Evolutionary conservation across 2,329 filamentous ascomycete species (phyloP).

Genomic region (Fusarium nisikadoi): DNA sequence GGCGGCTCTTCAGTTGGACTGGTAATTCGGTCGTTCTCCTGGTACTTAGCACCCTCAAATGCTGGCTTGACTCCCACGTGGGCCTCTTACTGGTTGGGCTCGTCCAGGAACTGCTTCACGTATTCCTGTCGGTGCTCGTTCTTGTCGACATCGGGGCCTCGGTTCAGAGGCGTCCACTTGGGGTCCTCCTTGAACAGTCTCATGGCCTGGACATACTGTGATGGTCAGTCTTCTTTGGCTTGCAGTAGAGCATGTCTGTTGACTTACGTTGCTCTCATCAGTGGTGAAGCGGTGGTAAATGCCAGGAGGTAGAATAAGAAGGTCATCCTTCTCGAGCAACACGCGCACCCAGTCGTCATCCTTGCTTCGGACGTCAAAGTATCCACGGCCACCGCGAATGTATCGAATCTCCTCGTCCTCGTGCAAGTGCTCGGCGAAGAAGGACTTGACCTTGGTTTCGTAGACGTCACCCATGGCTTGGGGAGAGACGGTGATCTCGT

Average conservation of each 20-base stretch:
- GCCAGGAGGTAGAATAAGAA: conserved; percentile 92
- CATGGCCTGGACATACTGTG: conserved; percentile 93
- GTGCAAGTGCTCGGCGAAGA: conserved; percentile 96
- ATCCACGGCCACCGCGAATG: conserved; percentile 87
- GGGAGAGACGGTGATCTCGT: conserved; percentile 90
- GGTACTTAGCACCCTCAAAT: conserved; percentile 11
- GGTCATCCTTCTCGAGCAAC: conserved; percentile 82
- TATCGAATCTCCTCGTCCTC: conserved; percentile 99
- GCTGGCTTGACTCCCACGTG: conserved; percentile 33
- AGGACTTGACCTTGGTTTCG: conserved; percentile 91
- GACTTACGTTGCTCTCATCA: conserved; percentile 84
- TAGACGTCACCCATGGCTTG: conserved; percentile 86
- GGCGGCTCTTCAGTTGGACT: conserved; percentile 19
- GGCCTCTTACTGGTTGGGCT: conserved; percentile 38
- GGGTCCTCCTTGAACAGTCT: conserved; percentile 97
- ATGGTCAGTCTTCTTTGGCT: not conserved
- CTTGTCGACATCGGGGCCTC: conserved; percentile 77
- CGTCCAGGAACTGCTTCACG: conserved; percentile 60
- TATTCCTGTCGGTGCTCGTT: conserved; percentile 87
- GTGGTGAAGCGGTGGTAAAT: conserved; percentile 99
- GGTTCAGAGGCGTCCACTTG: conserved; percentile 96
- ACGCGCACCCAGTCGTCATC: conserved; percentile 92
- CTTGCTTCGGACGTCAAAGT: conserved; percentile 89
- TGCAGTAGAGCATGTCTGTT: fast-evolving
- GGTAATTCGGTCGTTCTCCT: conserved; percentile 18